Evolutionary conservation across 345 rosid species (phyloP).

Genomic region (Linum tenue): DNA sequence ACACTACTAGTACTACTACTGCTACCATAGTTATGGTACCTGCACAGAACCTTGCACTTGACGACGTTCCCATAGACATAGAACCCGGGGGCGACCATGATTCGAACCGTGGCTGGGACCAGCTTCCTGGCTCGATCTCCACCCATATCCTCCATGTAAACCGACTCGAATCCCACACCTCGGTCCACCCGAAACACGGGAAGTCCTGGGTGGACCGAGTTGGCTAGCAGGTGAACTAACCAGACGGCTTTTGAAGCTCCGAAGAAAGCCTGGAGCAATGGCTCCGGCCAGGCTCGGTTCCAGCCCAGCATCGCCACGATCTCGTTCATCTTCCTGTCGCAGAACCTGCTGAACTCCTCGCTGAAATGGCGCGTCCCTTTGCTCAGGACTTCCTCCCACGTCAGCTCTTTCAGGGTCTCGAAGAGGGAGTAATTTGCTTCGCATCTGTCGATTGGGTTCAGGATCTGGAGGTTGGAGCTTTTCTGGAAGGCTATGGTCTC

Average conservation of each 20-base stretch:
- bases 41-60: conserved; percentile 87
- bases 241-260: conserved; percentile 76
- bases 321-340: conserved; percentile 90
- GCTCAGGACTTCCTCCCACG: conserved; percentile 80
- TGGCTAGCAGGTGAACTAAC: conserved; percentile 84
- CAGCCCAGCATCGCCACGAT: conserved; percentile 73
- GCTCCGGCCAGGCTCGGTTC: conserved; percentile 86
- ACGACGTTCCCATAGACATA: conserved; percentile 67
- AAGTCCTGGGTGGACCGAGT: conserved; percentile 74
- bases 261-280: conserved; percentile 71
- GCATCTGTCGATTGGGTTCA: conserved; percentile 74
- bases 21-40: conserved; percentile 34
- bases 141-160: conserved; percentile 81
- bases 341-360: conserved; percentile 73
- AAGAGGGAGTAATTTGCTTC: conserved; percentile 55
- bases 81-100: conserved; percentile 90
- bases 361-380: conserved; percentile 85
- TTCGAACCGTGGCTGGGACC: conserved; percentile 45
- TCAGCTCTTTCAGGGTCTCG: conserved; percentile 41
- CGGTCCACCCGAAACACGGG: conserved; percentile 69
- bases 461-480: conserved; percentile 38
- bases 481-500: conserved; percentile 65
- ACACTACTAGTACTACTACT: background rate
- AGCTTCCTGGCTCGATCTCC: conserved; percentile 47
- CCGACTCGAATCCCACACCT: conserved; percentile 47